Base-by-base conservation (phyloP, 495 filamentous ascomycete species). In the Parmelia sp. region DNA sequence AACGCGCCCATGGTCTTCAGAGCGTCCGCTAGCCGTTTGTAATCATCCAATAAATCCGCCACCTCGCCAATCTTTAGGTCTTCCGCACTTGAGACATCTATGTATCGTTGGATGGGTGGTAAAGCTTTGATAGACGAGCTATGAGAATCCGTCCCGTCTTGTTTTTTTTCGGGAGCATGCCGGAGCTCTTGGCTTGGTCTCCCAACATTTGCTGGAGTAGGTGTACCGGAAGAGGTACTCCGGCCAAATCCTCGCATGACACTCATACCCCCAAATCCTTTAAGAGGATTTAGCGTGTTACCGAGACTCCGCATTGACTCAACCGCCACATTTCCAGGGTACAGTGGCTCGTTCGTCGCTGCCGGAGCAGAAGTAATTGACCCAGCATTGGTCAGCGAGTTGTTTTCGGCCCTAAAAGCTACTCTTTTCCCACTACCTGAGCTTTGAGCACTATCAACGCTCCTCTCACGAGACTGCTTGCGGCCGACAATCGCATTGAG, bases 31-130 rank as follows among this genome's bases (percentile, higher is more conserved):
- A 99, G 76, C 57, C 92, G 78, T 66, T 92, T 87, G 73, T 97
- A 99, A 74, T 97, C 94, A 68, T 84, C 84, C 60, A 99, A 75
- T 65, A 99, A 71, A 63, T 90, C 86, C 45, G 89, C 76, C 47
- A 97, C 86, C 70, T 99, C 94, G 25, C 86, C 86, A 56, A 97
- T 74, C 61, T 80, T 87, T 53, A 99, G 75, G 61, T 97, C 92
- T 10, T 83, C 82, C 11, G 86, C 88, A 74, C 89, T 86, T 70
- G 89, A 81, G 42, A 88, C 74, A 58, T 93, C 90, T 73, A 97
- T 80, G 75, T 97, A 97, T 58, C 88, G 83, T 73, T 64, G 56
- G 27, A 78, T 74, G 0, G 68, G 68, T 44, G 65, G 62, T 56
- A 42, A 35, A 21, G 65, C 39, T 35, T 68, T 65, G 10, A 55